These are phyloP conservation scores for Coemansia sp. DNA, from an alignment of 192 early-diverging fungal genomes.

Conservation along the genomic window DNA sequence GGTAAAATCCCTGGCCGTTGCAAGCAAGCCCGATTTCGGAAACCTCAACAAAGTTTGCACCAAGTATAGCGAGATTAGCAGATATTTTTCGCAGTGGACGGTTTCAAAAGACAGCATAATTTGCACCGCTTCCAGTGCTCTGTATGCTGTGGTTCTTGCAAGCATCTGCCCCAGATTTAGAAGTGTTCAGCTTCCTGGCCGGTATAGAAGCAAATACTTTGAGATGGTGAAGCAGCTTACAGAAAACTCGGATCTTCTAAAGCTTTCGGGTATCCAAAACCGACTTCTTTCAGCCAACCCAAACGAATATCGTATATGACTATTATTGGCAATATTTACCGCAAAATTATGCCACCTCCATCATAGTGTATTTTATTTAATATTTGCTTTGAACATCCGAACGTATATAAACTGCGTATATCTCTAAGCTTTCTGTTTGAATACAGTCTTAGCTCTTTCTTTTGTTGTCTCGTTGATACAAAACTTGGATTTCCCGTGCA, in stretches of 20 bases:
- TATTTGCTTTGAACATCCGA: too few species aligned
- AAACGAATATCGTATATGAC: not conserved
- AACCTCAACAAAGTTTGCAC: not conserved
- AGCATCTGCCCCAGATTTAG: not conserved
- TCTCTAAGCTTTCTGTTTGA: not conserved
- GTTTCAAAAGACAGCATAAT: conserved; percentile 3
- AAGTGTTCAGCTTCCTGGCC: not conserved
- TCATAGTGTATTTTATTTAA: too few species aligned
- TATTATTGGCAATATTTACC: not conserved
- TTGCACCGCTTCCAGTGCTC: not conserved
- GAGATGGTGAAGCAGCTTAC: not conserved
- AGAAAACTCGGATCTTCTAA: not conserved
- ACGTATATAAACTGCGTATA: too few species aligned
- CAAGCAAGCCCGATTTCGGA: not conserved
- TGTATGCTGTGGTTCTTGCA: not conserved
- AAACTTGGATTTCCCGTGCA: too few species aligned
- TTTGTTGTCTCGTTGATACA: too few species aligned
- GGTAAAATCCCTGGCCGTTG: not conserved
- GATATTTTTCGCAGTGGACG: not conserved
- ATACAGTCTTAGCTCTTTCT: too few species aligned
- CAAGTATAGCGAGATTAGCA: conserved; percentile 1
- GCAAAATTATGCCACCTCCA: not conserved
- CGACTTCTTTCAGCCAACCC: not conserved
- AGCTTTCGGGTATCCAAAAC: not conserved
- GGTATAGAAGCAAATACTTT: not conserved